Base-by-base conservation (phyloP, 1,139 yeast species). In the Saccharomyces hybrid region DNA sequence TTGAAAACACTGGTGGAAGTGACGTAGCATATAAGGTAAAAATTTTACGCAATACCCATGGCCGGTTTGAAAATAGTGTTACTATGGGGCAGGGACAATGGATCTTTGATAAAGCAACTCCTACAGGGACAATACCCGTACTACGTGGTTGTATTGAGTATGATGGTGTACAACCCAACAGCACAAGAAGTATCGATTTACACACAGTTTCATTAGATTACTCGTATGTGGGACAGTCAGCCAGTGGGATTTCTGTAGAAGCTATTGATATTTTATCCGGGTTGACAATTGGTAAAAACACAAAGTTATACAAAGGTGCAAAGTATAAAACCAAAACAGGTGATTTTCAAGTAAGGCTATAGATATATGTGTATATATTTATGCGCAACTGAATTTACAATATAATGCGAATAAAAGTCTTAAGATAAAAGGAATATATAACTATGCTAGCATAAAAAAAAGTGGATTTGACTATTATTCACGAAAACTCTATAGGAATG, bases 271-370 rank as follows among this genome's bases (percentile, higher is more conserved):
- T 38, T 38, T 16, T 38, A 38, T 38, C 42, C 23, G 42, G 42
- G 11, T 38, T 38, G 42, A 38, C 82, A 7, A 84, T 81, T 3
- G 76, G 78, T 4, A 38, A 8, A 38, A 38, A 38, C 25, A 84
- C 83, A 16, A 86, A 84, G 65, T 96, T 96, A 0, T 90, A 83
- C 74, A 90, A 89, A 68, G 97, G 97, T 1, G 96, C 89, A 29
- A 85, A 89, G 65, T 90, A 89, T 66, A 74, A 80, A n/a, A 82
- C 96, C 5, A 72, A 73, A 53, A 77, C 88, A 0, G 89, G 87
- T 0, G 82, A 84, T 55, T 82, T 73, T 60, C 77, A 78, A 54
- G 42, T 38, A 8, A 38, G 42, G 42, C 42, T 38, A 38, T 38
- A 38, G 42, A 38, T 38, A 38, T 16, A 38, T 34, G 14, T 28